Conservation (phyloP, 148 eudicot genomes). For the Persicaria tinctoria region DNA sequence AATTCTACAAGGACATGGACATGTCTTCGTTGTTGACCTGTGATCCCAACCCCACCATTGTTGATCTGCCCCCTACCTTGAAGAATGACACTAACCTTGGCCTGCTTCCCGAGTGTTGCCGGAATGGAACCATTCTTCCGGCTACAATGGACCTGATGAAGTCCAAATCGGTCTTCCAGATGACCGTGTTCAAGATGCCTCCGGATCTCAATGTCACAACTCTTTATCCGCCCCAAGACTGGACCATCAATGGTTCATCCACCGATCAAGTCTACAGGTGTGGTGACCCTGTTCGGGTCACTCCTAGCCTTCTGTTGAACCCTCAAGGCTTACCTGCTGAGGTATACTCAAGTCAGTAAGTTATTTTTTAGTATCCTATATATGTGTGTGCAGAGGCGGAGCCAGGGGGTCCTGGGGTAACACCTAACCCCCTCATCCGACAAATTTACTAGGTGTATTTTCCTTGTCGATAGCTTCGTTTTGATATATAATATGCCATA, state of each 20-base stretch:
- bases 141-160: background rate
- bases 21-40: background rate
- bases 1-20: background rate
- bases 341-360: too few species aligned
- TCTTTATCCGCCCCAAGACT: constrained; percentile 48
- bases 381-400: background rate
- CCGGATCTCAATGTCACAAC: constrained; percentile 45
- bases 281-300: constrained; percentile 59
- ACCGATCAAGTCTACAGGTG: constrained; percentile 52
- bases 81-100: background rate
- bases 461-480: too few species aligned
- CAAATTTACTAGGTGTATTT: too few species aligned
- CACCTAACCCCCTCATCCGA: too few species aligned
- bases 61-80: background rate
- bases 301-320: constrained; percentile 43
- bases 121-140: background rate
- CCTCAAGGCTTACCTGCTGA: constrained; percentile 9
- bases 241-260: constrained; percentile 40
- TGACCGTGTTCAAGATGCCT: constrained; percentile 58
- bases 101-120: background rate
- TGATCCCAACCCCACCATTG: background rate
- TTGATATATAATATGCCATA: too few species aligned
- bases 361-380: too few species aligned
- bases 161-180: constrained; percentile 34
- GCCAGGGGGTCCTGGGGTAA: too few species aligned